Evolutionary conservation across 108 stramenopile genomes (phyloP), one percentile per base, ranked within the genome.

Genomic region (Fragilariopsis cylindrus): DNA sequence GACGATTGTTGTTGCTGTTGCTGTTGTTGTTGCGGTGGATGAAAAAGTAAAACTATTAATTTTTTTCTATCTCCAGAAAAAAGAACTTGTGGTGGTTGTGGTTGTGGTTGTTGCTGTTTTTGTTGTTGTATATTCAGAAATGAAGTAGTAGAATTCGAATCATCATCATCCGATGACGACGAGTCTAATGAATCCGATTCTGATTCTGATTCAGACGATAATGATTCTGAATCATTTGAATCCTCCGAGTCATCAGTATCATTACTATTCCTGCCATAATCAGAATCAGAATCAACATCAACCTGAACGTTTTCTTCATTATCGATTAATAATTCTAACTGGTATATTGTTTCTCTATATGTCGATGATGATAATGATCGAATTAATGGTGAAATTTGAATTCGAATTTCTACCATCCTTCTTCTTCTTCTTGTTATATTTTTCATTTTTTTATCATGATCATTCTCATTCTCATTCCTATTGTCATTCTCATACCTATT

Each of bases 361-460:
- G 57, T 50, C 19, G 44, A 18, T 2, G 53, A n/a, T 2, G 77
- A 78, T 7, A 78, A 48, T 2, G 77, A 57, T 13, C 52, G 16
- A 4, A 57, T 43, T 72, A 78, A 12, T 13, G 66, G 72, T 13
- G 77, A 78, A 40, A 78, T 52, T 52, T 78, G 77, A 16, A 78
- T 68, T 13, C 77, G 70, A 30, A 78, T 64, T 43, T 78, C 77
- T 7, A 68, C 57, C 77, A 78, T 78, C 56, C 67, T 64, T n/a
- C 62, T 57, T 13, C 69, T 57, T 30, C 66, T 46, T 48, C 71
- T 60, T 9, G 11, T 47, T 49, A 50, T 67, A 5, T 16, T 0
- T 48, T 13, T 0, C 0, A 0, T 6, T n/a, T 45, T 11, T 19
- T 7, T 47, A 21, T n/a, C n/a, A 2, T 30, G 2, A 68, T 48